Percentiles rank a stretch among this genome's conserved stretches.
phyloP scores from a whole-genome alignment of 306 rosid species.

The Oxytropis ochrocephala region DNA sequence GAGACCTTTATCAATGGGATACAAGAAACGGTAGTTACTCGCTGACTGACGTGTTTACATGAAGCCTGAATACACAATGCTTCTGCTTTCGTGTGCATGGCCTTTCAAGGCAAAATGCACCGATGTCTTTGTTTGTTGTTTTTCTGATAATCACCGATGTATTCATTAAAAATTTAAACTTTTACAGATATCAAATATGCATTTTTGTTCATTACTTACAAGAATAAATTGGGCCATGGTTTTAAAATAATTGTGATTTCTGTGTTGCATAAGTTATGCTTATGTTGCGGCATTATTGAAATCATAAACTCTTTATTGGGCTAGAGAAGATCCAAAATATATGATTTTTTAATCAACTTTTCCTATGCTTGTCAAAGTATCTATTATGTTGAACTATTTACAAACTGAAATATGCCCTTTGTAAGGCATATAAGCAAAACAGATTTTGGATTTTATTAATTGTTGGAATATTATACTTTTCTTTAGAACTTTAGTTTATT shows the following conservation, averaged over 20 bases:
- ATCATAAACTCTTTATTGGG: neutral
- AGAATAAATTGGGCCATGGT: neutral
- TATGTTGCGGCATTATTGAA: slow-evolving; percentile 3
- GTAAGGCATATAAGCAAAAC: neutral
- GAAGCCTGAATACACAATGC: neutral
- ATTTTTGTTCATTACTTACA: neutral
- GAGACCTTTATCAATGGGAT: slow-evolving; percentile 89
- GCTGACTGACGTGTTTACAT: neutral
- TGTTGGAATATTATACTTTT: neutral
- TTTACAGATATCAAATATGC: neutral
- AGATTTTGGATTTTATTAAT: neutral
- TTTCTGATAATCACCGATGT: too few relatives aligned
- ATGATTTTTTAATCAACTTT: neutral
- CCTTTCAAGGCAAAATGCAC: neutral
- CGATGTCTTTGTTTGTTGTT: neutral
- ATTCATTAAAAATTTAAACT: neutral
- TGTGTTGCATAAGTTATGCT: neutral
- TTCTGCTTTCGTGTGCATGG: neutral
- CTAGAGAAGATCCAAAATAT: neutral
- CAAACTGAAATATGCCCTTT: neutral
- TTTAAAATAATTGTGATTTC: neutral
- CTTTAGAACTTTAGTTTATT: neutral
- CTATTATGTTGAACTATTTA: neutral
- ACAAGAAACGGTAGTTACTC: slow-evolving; percentile 79
- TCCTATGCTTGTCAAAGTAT: neutral